A percentile compares a stretch with the other conserved stretches of the same genome.
These are phyloP conservation scores for Rubia yunnanensis DNA, from an alignment of 257 asterid species.

Conservation along the genomic window DNA sequence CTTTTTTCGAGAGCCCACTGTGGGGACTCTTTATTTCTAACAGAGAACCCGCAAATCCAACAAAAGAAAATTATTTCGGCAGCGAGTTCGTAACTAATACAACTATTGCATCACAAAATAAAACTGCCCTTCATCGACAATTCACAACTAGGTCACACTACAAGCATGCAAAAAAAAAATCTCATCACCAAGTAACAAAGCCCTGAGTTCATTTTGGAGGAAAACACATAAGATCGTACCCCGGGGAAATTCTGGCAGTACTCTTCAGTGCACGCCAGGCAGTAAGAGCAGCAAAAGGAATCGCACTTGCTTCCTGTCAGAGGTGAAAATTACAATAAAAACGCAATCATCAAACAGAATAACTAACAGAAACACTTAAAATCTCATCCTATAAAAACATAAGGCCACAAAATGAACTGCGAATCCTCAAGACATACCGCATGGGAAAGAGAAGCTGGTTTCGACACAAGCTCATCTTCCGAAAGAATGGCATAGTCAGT, in stretches of 20 bases:
- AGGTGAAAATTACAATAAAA: conserved; percentile 4
- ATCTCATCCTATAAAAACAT: neutral
- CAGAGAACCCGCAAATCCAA: neutral
- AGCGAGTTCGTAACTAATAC: neutral
- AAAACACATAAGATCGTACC: conserved; percentile 34
- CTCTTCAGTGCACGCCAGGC: conserved; percentile 98
- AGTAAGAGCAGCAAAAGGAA: conserved; percentile 96
- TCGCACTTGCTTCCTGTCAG: conserved; percentile 91
- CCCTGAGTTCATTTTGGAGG: neutral
- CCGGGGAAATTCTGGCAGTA: conserved; percentile 63
- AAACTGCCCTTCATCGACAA: neutral
- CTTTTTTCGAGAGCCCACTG: too few species aligned
- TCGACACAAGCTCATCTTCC: conserved; percentile 67
- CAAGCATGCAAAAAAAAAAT: neutral
- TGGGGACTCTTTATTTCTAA: neutral
- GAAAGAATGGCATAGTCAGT: conserved; percentile 80
- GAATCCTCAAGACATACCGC: conserved; percentile 42
- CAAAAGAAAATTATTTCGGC: neutral
- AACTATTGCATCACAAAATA: neutral
- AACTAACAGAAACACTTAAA: neutral
- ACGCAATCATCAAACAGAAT: neutral
- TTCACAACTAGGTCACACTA: neutral
- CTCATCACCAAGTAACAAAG: neutral
- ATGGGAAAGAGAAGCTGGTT: conserved; percentile 76
- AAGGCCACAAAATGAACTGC: neutral